These are phyloP conservation scores for Scheffersomyces ergatensis DNA, from an alignment of 805 yeast genomes.

Conservation along the genomic window DNA sequence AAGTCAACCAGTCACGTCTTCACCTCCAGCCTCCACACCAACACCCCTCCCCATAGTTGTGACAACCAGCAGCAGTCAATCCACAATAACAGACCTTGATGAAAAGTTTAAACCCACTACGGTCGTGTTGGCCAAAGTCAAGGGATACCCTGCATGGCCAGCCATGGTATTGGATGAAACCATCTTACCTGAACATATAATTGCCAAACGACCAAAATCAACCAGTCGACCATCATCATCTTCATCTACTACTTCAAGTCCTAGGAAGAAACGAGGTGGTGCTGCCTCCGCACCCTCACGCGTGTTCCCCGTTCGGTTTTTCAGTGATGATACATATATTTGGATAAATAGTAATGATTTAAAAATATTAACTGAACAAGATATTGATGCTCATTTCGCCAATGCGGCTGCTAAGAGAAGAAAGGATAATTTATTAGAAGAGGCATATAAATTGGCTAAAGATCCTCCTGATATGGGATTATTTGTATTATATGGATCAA, in stretches of 20 bases:
- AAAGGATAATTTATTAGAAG: constrained; percentile 42
- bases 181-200: constrained; percentile 57
- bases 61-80: too few relatives aligned
- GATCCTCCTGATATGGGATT: constrained; percentile 41
- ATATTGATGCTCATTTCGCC: constrained; percentile 38
- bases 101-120: constrained; percentile 11
- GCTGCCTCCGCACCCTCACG: constrained; percentile 5
- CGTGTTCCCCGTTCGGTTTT: constrained; percentile 59
- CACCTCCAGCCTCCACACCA: too few relatives aligned
- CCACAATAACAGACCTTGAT: too few relatives aligned
- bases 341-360: constrained; percentile 61
- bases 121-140: constrained; percentile 68
- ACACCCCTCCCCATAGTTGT: too few relatives aligned
- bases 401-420: constrained; percentile 24
- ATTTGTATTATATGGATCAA: constrained; percentile 40
- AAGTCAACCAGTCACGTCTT: too few relatives aligned
- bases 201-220: constrained; percentile 48
- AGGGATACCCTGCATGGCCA: constrained; percentile 91
- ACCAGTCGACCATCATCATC: constrained; percentile 15
- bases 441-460: constrained; percentile 54
- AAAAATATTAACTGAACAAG: constrained; percentile 39
- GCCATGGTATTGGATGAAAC: constrained; percentile 69
- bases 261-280: constrained; percentile 12
- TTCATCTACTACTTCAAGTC: constrained; percentile 5
- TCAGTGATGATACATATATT: constrained; percentile 68